Evolutionary conservation across 1,284 basidiomycete species (phyloP).

Genomic region (Gastroboletus turbinatus): DNA sequence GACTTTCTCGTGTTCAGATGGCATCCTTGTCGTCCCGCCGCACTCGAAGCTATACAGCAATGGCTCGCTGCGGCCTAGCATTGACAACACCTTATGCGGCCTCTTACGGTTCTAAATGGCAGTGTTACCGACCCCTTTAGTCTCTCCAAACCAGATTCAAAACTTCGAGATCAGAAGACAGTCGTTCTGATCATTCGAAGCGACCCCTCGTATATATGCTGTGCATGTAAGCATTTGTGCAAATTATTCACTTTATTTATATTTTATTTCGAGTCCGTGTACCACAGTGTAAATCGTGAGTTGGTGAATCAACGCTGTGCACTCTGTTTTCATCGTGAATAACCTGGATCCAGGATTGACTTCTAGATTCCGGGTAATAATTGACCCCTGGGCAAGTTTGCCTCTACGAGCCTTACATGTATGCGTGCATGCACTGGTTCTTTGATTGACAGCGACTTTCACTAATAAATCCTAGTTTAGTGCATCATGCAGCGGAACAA

Average conservation of each 20-base stretch:
- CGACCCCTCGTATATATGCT: background rate
- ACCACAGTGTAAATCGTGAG: too few species aligned
- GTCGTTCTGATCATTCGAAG: too few species aligned
- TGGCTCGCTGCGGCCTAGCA: constrained; percentile 25
- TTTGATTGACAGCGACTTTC: background rate
- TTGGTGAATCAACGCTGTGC: background rate
- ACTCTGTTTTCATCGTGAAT: background rate
- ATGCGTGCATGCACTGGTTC: background rate
- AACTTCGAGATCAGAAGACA: too few species aligned
- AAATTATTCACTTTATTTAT: background rate
- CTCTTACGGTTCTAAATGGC: background rate
- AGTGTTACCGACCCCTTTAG: background rate
- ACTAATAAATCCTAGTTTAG: too few species aligned
- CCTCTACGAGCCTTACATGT: too few species aligned
- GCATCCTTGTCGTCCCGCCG: constrained; percentile 44
- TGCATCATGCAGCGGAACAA: background rate
- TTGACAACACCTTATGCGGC: background rate
- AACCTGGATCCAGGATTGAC: background rate
- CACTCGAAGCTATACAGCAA: constrained; percentile 51
- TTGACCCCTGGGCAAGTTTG: background rate
- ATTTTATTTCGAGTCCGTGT: background rate
- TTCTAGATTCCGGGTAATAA: background rate
- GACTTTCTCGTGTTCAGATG: constrained; percentile 50
- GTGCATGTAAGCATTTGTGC: background rate
- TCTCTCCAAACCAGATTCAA: too few species aligned